Evolutionary conservation across 805 yeast genomes (phyloP).

Genomic region (Spencermartinsiella europaea): DNA sequence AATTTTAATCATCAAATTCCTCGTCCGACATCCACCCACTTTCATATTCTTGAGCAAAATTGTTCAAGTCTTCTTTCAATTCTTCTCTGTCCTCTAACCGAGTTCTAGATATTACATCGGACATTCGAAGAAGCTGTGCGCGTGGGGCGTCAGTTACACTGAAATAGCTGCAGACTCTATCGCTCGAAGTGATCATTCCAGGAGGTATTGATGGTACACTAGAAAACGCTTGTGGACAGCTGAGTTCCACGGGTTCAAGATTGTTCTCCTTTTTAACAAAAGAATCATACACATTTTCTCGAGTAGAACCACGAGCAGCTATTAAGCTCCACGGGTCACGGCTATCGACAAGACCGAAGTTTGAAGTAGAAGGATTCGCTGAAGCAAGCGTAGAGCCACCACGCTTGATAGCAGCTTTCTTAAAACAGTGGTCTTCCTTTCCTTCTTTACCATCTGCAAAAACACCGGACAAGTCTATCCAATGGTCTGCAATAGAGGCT

Average conservation of each 20-base stretch:
- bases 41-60: slow-evolving; percentile 19
- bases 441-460: not conserved
- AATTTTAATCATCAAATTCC: slow-evolving; percentile 19
- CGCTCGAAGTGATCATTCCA: slow-evolving; percentile 6
- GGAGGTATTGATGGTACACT: slow-evolving; percentile 17
- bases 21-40: slow-evolving; percentile 20
- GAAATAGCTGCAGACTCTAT: slow-evolving; percentile 13
- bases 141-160: slow-evolving; percentile 19
- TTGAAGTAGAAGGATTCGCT: not conserved
- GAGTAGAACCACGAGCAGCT: not conserved
- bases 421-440: not conserved
- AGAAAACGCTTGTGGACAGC: slow-evolving; percentile 16
- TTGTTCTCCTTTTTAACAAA: slow-evolving; percentile 7
- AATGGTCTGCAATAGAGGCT: slow-evolving; percentile 10
- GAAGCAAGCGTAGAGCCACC: not conserved
- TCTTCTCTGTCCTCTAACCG: slow-evolving; percentile 24
- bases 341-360: slow-evolving; percentile 1
- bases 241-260: slow-evolving; percentile 9
- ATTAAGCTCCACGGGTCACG: slow-evolving; percentile 8
- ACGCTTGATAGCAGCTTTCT: slow-evolving; percentile 1
- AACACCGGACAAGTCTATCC: not conserved
- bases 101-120: slow-evolving; percentile 12
- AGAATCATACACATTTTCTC: slow-evolving; percentile 6
- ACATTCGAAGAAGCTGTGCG: slow-evolving; percentile 16
- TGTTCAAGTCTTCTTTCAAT: slow-evolving; percentile 16